These are phyloP conservation scores for Flaveria sonorensis DNA, from an alignment of 129 eudicot genomes.

Conservation along the genomic window DNA sequence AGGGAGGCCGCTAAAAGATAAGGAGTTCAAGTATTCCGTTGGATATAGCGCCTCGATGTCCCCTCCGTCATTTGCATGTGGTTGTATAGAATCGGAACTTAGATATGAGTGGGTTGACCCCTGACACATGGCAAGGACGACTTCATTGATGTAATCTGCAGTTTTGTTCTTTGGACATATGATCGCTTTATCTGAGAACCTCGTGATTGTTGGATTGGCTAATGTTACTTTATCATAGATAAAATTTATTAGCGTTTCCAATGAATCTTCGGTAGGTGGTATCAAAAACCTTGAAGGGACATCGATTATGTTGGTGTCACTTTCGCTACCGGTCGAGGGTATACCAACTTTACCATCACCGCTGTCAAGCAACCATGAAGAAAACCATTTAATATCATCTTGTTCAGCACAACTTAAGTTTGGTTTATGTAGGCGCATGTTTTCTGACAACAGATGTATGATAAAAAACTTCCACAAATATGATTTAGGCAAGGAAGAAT, in stretches of 20 bases:
- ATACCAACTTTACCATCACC: neutral
- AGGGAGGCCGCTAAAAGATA: neutral
- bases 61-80: neutral
- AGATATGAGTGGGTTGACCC: neutral
- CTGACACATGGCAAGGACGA: neutral
- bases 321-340: too few relatives aligned
- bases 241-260: neutral
- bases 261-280: neutral
- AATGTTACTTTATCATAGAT: neutral
- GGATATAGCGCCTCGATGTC: slow-evolving; percentile 6
- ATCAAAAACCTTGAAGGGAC: neutral
- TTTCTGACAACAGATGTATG: neutral
- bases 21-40: neutral
- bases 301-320: neutral
- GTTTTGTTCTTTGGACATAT: neutral
- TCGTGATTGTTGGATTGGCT: neutral
- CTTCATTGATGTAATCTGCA: neutral
- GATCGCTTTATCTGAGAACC: neutral
- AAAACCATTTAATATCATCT: neutral
- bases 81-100: neutral
- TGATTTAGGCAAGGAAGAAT: neutral
- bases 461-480: neutral
- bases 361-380: neutral
- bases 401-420: neutral
- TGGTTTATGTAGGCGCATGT: neutral